Percentiles rank a stretch among this genome's conserved stretches.
These are phyloP conservation scores for Pueraria montana DNA, from an alignment of 306 rosid species.

Conservation along the genomic window DNA sequence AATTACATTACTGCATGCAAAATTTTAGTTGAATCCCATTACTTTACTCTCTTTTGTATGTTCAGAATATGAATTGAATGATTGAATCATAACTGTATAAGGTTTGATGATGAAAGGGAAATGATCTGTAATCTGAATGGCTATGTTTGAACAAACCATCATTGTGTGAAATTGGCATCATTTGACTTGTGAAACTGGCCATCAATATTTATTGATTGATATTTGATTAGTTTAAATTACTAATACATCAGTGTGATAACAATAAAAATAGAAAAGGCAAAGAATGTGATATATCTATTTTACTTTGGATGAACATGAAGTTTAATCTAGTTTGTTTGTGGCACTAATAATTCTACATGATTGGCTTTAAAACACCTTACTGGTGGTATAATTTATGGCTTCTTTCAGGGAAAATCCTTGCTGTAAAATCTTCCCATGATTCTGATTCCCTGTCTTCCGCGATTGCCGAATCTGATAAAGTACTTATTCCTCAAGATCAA, in stretches of 20 bases:
- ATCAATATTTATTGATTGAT: slow-evolving; percentile 15
- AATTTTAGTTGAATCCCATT: slow-evolving; percentile 21
- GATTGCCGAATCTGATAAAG: slow-evolving; percentile 74
- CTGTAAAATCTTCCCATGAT: slow-evolving; percentile 66
- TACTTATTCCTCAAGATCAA: slow-evolving; percentile 73
- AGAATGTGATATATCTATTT: slow-evolving; percentile 21
- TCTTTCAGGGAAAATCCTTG: slow-evolving; percentile 74
- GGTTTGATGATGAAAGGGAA: slow-evolving; percentile 30
- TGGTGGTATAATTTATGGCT: slow-evolving; percentile 46
- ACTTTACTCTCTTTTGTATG: not conserved
- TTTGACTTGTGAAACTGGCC: slow-evolving; percentile 32
- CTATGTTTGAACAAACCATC: not conserved
- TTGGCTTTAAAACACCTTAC: not conserved
- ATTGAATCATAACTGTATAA: slow-evolving; percentile 24
- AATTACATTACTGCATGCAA: not conserved
- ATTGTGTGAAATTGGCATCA: slow-evolving; percentile 27
- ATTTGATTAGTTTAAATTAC: slow-evolving; percentile 3
- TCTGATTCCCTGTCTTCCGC: slow-evolving; percentile 73
- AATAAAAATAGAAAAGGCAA: slow-evolving; percentile 38
- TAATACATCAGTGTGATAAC: slow-evolving; percentile 21
- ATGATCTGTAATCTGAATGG: slow-evolving; percentile 35
- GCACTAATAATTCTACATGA: slow-evolving; percentile 12
- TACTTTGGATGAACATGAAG: slow-evolving; percentile 39
- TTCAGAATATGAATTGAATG: slow-evolving; percentile 34
- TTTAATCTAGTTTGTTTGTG: slow-evolving; percentile 30